phyloP scores from a whole-genome alignment of 257 asterid genomes.

The Anisodus tanguticus region DNA sequence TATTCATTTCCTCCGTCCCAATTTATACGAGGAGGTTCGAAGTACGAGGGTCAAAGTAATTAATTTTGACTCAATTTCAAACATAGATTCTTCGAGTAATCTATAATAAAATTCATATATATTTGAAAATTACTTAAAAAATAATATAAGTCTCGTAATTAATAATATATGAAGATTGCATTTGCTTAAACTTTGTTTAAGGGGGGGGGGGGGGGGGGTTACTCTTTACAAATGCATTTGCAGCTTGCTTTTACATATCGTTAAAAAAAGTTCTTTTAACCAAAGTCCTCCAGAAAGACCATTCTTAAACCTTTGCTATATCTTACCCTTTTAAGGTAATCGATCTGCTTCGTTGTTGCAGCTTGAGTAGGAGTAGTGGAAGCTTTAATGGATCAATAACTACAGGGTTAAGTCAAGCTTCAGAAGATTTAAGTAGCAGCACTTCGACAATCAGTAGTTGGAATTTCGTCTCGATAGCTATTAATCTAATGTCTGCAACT shows the following conservation, averaged over 20 bases:
- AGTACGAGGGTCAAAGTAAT: no score
- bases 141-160: no score
- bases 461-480: conserved; percentile 30
- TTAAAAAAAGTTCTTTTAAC: background rate
- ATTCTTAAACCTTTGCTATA: background rate
- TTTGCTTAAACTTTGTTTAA: no score
- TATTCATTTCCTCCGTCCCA: no score
- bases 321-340: background rate
- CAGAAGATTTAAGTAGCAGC: conserved; percentile 47
- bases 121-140: no score
- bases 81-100: no score
- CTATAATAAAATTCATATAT: no score
- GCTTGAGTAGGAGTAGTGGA: conserved; percentile 36
- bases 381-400: conserved; percentile 47
- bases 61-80: no score
- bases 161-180: no score
- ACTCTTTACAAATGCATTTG: background rate
- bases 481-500: conserved; percentile 38
- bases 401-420: conserved; percentile 34
- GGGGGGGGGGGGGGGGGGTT: no score
- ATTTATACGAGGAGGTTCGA: no score
- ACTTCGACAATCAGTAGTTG: conserved; percentile 19
- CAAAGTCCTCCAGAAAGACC: background rate
- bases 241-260: background rate
- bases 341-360: conserved; percentile 23